A percentile compares a stretch with the other conserved stretches of the same genome.
phyloP scores from a whole-genome alignment of 164 flowering plant genomes.

The Annona squamosa region DNA sequence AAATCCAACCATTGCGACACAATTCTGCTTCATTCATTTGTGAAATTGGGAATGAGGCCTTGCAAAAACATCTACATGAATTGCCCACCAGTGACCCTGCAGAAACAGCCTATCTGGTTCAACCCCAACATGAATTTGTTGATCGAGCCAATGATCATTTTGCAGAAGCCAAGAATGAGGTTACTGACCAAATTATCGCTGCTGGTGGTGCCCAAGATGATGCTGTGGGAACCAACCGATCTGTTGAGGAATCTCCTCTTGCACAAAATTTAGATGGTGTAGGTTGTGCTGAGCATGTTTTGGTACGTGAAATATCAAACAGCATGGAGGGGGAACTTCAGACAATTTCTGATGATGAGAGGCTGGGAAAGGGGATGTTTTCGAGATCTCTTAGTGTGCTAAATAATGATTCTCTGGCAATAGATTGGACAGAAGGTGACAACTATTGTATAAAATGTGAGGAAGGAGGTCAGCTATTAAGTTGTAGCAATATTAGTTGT shows the following conservation, averaged over 20 bases:
- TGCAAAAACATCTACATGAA: slow-evolving; percentile 4
- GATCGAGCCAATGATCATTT: background rate
- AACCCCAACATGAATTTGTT: no score
- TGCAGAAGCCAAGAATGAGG: background rate
- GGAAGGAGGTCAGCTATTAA: slow-evolving; percentile 42
- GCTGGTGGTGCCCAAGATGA: slow-evolving; percentile 3
- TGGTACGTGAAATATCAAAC: slow-evolving; percentile 20
- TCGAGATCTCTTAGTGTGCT: no score
- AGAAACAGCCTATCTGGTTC: no score
- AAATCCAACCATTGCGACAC: background rate
- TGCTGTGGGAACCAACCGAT: background rate
- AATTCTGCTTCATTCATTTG: background rate
- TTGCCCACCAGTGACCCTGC: background rate
- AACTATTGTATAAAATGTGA: slow-evolving; percentile 54
- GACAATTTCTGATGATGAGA: slow-evolving; percentile 13
- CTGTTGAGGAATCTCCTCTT: no score
- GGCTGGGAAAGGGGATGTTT: slow-evolving; percentile 12
- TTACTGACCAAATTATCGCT: slow-evolving; percentile 3
- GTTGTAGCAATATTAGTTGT: slow-evolving; percentile 40
- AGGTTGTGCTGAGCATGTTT: background rate
- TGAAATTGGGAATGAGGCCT: slow-evolving; percentile 9
- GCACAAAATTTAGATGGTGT: background rate
- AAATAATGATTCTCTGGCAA: slow-evolving; percentile 8
- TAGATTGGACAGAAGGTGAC: slow-evolving; percentile 26
- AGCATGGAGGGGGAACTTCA: slow-evolving; percentile 21